Evolutionary conservation across 192 early-diverging fungal species (phyloP), one percentile per base, ranked within the genome.

Genomic region (Funneliformis geosporum): DNA sequence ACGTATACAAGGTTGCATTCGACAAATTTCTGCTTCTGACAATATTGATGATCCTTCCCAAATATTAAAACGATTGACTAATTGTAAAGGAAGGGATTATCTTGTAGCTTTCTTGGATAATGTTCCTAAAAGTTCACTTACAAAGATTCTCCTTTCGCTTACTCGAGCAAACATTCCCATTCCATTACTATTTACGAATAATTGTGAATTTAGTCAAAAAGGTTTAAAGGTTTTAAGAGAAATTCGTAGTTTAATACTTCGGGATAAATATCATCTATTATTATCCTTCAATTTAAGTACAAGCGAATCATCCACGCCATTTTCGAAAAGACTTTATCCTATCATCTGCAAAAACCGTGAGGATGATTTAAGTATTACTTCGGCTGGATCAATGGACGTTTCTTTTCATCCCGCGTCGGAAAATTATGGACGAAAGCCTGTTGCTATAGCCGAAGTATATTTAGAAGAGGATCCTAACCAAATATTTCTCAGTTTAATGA

Each of bases 81-180:
- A n/a, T 8, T 70, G 42, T 21, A 70, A 33, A 40, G 42, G 68
- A 8, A 14, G 68, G 7, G 42, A 70, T 70, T 70, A 40, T 70
- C 42, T 44, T 16, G 40, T 42, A 10, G 39, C 39, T 33, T 70
- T 70, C 39, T 40, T 70, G 11, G 39, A 70, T 70, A n/a, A 70
- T 5, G 39, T 70, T 8, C 39, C 68, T 21, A 40, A 70, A 40
- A 40, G 42, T 42, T 10, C 68, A 39, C n/a, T 70, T n/a, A 21
- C 68, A 12, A 70, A 70, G 9, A 70, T 44, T 0, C 68, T 70
- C 1, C 8, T 28, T 70, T 39, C 68, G 18, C 40, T 70, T 8
- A 40, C 40, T n/a, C 40, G 33, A n/a, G 27, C 68, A n/a, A 70
- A 70, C 43, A 70, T 70, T 39, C 68, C 68, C n/a, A 42, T 70